phyloP scores from a whole-genome alignment of 805 yeast genomes.

The Schwanniomyces vanrijiae region DNA sequence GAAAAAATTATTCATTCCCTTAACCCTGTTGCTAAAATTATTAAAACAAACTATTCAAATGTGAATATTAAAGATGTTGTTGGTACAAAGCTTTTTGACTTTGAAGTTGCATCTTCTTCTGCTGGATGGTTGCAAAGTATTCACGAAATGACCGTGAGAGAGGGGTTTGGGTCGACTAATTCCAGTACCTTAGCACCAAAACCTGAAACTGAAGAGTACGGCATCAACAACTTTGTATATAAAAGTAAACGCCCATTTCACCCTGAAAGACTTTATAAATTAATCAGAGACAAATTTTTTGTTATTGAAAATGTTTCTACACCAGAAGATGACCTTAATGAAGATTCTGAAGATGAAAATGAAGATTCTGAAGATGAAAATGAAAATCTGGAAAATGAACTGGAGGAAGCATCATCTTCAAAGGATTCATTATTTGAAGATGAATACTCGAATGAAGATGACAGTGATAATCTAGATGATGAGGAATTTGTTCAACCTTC shows the following conservation, averaged over 20 bases:
- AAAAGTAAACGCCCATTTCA: conserved; percentile 44
- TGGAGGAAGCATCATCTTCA: conserved; percentile 5
- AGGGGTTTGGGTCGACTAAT: conserved; percentile 24
- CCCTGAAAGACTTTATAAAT: conserved; percentile 39
- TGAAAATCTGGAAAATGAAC: conserved; percentile 8
- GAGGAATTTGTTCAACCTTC: conserved; percentile 14
- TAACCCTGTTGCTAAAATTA: conserved; percentile 44
- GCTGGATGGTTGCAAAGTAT: conserved; percentile 48
- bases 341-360: conserved; percentile 14
- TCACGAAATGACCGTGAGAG: conserved; percentile 34
- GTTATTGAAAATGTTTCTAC: conserved; percentile 19
- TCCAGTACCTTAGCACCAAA: conserved; percentile 31
- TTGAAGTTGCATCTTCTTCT: conserved; percentile 41
- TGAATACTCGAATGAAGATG: conserved; percentile 12
- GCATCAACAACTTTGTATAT: conserved; percentile 45
- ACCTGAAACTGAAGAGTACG: conserved; percentile 49
- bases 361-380: conserved; percentile 7
- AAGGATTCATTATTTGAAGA: neutral
- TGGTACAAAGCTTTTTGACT: conserved; percentile 37
- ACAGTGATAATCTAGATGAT: conserved; percentile 9
- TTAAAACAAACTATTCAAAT: conserved; percentile 35
- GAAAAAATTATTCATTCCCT: conserved; percentile 30
- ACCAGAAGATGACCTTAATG: conserved; percentile 17
- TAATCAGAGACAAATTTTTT: conserved; percentile 36
- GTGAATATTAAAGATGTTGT: conserved; percentile 35